Percentiles rank a stretch among this genome's conserved stretches.
These are phyloP conservation scores for Beauveria asiatica DNA, from an alignment of 2,329 filamentous ascomycete genomes.

Conservation along the genomic window DNA sequence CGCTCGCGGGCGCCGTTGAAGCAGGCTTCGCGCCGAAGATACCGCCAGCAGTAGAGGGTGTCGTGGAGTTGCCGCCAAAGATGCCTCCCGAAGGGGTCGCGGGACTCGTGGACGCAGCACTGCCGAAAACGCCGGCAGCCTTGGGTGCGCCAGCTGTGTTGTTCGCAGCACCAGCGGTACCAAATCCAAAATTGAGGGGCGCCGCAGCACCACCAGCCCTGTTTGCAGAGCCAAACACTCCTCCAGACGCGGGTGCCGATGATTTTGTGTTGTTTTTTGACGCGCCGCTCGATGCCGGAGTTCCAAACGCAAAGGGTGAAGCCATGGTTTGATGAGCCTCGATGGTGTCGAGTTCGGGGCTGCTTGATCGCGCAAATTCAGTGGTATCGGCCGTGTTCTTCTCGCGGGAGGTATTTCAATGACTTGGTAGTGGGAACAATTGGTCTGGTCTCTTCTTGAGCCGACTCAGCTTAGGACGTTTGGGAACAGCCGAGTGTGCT, in stretches of 20 bases:
- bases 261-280: constrained; percentile 24
- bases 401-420: background rate
- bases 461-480: background rate
- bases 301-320: constrained; percentile 30
- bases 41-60: constrained; percentile 2
- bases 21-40: constrained; percentile 16
- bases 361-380: background rate
- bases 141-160: constrained; percentile 4
- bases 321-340: constrained; percentile 21
- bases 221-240: constrained; percentile 17
- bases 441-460: background rate
- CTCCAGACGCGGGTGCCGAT: constrained; percentile 29
- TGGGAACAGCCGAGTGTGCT: background rate
- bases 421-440: background rate
- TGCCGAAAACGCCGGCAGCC: constrained; percentile 4
- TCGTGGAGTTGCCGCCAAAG: constrained; percentile 14
- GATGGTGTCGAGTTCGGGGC: background rate
- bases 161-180: constrained; percentile 10
- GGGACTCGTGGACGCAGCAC: constrained; percentile 9
- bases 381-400: background rate
- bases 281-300: constrained; percentile 25
- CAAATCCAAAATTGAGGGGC: constrained; percentile 25
- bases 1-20: constrained; percentile 19
- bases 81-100: constrained; percentile 16
- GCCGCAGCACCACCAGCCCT: constrained; percentile 16